A percentile compares a stretch with the other conserved stretches of the same genome.
These are phyloP conservation scores for Lagenidium giganteum DNA, from an alignment of 352 stramenopile species.

Conservation along the genomic window DNA sequence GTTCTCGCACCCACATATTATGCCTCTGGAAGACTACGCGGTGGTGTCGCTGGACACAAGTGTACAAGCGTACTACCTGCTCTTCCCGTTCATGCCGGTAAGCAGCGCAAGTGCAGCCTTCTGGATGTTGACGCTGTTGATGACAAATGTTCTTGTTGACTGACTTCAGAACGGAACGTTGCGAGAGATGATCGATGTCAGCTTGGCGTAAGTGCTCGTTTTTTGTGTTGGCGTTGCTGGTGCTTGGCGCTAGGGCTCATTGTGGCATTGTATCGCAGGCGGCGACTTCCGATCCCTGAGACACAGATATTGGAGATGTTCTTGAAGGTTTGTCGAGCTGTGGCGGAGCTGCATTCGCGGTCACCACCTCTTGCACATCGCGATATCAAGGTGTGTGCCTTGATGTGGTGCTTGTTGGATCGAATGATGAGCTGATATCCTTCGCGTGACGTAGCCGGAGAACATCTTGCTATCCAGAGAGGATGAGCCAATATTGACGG, in stretches of 20 bases:
- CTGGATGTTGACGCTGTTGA: no score
- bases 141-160: background rate
- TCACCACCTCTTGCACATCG: conserved; percentile 73
- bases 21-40: conserved; percentile 77
- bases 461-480: conserved; percentile 82
- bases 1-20: conserved; percentile 77
- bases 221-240: background rate
- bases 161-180: conserved; percentile 66
- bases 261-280: no score
- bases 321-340: conserved; percentile 72
- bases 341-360: conserved; percentile 70
- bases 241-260: no score
- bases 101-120: background rate
- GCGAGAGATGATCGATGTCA: conserved; percentile 77
- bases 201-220: conserved; percentile 57
- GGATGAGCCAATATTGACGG: conserved; percentile 80
- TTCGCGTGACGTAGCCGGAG: conserved; percentile 47
- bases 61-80: conserved; percentile 71
- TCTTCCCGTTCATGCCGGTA: conserved; percentile 85
- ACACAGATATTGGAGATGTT: conserved; percentile 76
- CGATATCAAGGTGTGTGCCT: conserved; percentile 70
- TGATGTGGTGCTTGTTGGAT: background rate
- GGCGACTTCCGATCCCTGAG: conserved; percentile 51
- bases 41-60: conserved; percentile 42
- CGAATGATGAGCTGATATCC: no score